phyloP scores from a whole-genome alignment of 345 rosid genomes.

The Hibiscus trionum region DNA sequence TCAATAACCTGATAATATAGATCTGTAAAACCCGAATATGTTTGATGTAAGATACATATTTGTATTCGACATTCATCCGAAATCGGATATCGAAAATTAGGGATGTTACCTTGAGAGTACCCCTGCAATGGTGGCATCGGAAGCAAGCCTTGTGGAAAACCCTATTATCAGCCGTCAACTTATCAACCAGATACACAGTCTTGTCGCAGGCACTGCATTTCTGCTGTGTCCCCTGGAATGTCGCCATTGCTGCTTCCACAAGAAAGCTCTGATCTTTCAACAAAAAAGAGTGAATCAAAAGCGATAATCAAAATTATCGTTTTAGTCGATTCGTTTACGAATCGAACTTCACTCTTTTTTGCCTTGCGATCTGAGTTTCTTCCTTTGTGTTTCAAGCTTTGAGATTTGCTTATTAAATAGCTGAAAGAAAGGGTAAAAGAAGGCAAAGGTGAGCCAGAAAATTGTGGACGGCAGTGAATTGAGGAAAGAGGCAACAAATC shows the following conservation, averaged over 20 bases:
- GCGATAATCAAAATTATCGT: neutral
- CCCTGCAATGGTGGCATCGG: constrained; percentile 57
- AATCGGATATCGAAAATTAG: neutral
- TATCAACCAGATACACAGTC: constrained; percentile 59
- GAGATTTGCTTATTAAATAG: neutral
- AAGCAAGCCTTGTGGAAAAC: constrained; percentile 54
- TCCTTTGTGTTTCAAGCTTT: neutral
- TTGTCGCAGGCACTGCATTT: constrained; percentile 55
- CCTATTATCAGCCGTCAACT: constrained; percentile 42
- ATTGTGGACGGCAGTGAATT: constrained; percentile 20
- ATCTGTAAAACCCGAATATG: too few relatives aligned
- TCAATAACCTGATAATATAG: too few relatives aligned
- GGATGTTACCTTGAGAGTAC: constrained; percentile 44
- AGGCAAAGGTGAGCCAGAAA: neutral
- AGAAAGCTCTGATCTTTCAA: neutral
- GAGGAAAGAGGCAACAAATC: constrained; percentile 6
- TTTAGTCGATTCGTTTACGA: neutral
- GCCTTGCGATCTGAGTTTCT: neutral
- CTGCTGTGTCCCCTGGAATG: constrained; percentile 41
- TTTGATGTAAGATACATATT: neutral
- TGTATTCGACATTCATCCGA: neutral
- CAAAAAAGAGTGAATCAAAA: neutral
- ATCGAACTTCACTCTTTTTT: neutral
- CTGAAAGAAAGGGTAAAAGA: neutral
- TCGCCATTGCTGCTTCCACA: constrained; percentile 22